phyloP scores from a whole-genome alignment of 2,329 filamentous ascomycete species.

The Diaporthe capsici region DNA sequence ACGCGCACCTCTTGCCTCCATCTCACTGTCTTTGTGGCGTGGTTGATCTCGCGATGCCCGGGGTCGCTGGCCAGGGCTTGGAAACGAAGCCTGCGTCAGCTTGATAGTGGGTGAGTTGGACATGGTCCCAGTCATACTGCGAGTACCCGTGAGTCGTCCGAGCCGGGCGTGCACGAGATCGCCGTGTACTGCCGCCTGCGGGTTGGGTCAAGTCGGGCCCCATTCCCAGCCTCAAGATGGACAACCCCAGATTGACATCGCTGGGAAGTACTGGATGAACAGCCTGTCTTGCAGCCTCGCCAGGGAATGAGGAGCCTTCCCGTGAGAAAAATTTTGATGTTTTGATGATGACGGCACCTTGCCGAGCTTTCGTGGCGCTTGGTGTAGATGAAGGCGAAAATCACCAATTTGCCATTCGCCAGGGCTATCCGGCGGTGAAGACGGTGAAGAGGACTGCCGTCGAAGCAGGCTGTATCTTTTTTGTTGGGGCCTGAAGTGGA shows the following conservation, averaged over 20 bases:
- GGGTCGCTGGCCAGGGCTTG: slow-evolving; percentile 16
- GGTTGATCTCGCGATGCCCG: slow-evolving; percentile 25
- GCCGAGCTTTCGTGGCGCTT: slow-evolving; percentile 23
- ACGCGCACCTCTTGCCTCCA: slow-evolving; percentile 20
- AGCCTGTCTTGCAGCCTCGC: slow-evolving; percentile 21
- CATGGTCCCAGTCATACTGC: slow-evolving; percentile 25
- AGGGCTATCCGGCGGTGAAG: slow-evolving; percentile 30
- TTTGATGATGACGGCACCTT: slow-evolving; percentile 8
- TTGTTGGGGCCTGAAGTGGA: slow-evolving; percentile 29
- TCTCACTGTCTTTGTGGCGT: slow-evolving; percentile 19
- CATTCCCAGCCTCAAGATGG: slow-evolving; percentile 22
- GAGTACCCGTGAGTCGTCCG: slow-evolving; percentile 2
- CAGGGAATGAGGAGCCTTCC: background rate
- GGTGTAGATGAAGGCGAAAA: slow-evolving; percentile 12
- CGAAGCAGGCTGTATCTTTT: slow-evolving; percentile 22
- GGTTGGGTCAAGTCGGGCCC: background rate
- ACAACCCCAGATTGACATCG: slow-evolving; percentile 3
- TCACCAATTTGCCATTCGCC: slow-evolving; percentile 17
- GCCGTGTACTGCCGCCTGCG: background rate
- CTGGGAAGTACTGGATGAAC: background rate
- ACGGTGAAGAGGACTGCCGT: slow-evolving; percentile 2
- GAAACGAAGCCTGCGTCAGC: slow-evolving; percentile 20
- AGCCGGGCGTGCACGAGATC: background rate
- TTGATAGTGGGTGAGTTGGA: slow-evolving; percentile 3
- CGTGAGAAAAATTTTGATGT: slow-evolving; percentile 3